Conservation (phyloP, 495 filamentous ascomycete species). For the Penicillium roqueforti region DNA sequence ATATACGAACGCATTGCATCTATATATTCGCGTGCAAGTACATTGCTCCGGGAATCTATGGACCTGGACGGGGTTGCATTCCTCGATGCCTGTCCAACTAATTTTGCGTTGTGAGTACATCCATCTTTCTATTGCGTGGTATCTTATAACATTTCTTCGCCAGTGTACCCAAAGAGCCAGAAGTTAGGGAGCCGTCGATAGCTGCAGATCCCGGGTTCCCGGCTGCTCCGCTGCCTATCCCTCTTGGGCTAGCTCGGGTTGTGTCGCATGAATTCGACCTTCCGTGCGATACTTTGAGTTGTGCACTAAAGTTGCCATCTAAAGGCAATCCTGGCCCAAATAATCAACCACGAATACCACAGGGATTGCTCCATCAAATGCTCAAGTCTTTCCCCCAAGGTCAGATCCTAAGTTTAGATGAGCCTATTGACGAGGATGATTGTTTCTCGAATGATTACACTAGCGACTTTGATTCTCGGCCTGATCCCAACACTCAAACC, state of each 20-base stretch:
- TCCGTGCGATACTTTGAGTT: conserved; percentile 15
- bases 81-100: conserved; percentile 31
- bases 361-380: conserved; percentile 25
- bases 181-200: conserved; percentile 27
- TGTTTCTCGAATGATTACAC: not conserved
- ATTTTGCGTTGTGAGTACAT: conserved; percentile 22
- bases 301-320: conserved; percentile 5
- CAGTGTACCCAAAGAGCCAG: conserved; percentile 14
- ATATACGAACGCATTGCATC: conserved; percentile 14
- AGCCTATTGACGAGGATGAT: not conserved
- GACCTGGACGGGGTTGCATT: conserved; percentile 43
- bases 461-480: too few relatives aligned
- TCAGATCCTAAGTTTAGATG: conserved; percentile 23
- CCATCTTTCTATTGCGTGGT: not conserved
- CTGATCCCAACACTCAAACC: conserved; percentile 1
- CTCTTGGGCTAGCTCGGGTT: conserved; percentile 1
- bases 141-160: not conserved
- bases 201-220: conserved; percentile 14
- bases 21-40: conserved; percentile 38
- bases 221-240: conserved; percentile 18
- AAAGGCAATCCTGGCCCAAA: not conserved
- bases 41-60: conserved; percentile 36
- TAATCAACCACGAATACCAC: conserved; percentile 3
- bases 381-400: conserved; percentile 29
- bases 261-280: conserved; percentile 1